These are phyloP conservation scores for Penicillium antarcticum DNA, from an alignment of 495 filamentous ascomycete species.

Conservation along the genomic window DNA sequence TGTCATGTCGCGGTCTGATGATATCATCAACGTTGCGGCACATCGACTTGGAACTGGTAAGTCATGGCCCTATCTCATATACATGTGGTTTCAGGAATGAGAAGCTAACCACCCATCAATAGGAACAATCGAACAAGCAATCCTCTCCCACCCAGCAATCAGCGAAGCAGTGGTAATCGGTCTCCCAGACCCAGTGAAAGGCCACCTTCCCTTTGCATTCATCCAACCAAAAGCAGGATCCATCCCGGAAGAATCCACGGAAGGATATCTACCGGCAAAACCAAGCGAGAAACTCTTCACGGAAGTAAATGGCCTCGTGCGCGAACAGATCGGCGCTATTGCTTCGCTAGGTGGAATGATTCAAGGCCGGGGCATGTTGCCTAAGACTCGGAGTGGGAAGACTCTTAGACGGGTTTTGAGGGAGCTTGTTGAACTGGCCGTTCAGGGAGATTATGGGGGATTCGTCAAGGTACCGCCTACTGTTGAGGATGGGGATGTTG, in stretches of 20 bases:
- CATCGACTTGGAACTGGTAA: slow-evolving; percentile 86
- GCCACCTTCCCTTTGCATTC: slow-evolving; percentile 88
- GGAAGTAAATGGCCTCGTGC: slow-evolving; percentile 61
- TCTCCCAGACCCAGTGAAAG: slow-evolving; percentile 81
- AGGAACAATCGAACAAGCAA: slow-evolving; percentile 86
- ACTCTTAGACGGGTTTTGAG: slow-evolving; percentile 76
- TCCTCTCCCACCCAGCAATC: slow-evolving; percentile 72
- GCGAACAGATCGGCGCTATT: slow-evolving; percentile 84
- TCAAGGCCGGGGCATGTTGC: slow-evolving; percentile 83
- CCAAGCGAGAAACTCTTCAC: slow-evolving; percentile 52
- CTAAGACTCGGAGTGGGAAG: slow-evolving; percentile 87
- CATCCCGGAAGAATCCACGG: slow-evolving; percentile 21
- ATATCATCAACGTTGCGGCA: slow-evolving; percentile 93
- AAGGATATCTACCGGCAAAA: slow-evolving; percentile 26
- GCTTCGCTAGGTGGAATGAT: slow-evolving; percentile 82
- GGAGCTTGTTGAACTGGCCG: slow-evolving; percentile 69
- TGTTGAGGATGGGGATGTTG: slow-evolving; percentile 56
- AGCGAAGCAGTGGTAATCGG: slow-evolving; percentile 82
- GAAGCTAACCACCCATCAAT: background rate
- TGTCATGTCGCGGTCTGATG: slow-evolving; percentile 83
- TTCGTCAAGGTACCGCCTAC: slow-evolving; percentile 56
- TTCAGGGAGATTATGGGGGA: slow-evolving; percentile 48
- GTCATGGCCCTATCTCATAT: slow-evolving; percentile 6
- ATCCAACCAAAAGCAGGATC: slow-evolving; percentile 54
- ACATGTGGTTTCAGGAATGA: too few species aligned